phyloP scores from a whole-genome alignment of 2,329 filamentous ascomycete species.

The Cercospora zeina region DNA sequence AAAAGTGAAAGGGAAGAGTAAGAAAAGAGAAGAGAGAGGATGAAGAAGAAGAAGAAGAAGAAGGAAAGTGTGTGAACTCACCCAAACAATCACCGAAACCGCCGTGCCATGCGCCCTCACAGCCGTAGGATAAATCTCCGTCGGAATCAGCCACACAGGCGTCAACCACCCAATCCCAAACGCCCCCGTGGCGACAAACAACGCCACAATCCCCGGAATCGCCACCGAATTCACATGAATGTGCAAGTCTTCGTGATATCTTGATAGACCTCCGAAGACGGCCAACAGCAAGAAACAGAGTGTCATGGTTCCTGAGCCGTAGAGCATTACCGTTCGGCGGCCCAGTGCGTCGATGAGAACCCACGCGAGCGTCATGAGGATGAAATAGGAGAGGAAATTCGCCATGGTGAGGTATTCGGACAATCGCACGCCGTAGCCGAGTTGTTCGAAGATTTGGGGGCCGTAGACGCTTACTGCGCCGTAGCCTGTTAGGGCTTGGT shows the following conservation, averaged over 20 bases:
- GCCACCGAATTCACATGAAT: conserved; percentile 49
- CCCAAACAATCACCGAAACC: conserved; percentile 57
- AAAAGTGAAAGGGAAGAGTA: too few relatives aligned
- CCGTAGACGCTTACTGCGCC: conserved; percentile 62
- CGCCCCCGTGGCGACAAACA: conserved; percentile 60
- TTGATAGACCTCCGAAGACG: conserved; percentile 53
- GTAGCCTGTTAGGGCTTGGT: conserved; percentile 58
- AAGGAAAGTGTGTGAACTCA: background rate
- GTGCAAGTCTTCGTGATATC: conserved; percentile 42
- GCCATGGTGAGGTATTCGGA: conserved; percentile 60
- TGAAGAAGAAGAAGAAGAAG: too few relatives aligned
- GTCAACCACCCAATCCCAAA: conserved; percentile 63
- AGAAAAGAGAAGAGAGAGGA: too few relatives aligned
- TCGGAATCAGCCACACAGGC: conserved; percentile 61
- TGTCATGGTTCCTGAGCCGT: conserved; percentile 53
- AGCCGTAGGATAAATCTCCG: conserved; percentile 59
- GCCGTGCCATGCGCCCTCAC: conserved; percentile 58
- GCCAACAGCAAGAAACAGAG: conserved; percentile 55
- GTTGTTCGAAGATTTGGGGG: conserved; percentile 63
- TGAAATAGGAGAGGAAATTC: conserved; percentile 63
- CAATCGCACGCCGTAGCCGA: conserved; percentile 54
- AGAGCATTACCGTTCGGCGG: conserved; percentile 55
- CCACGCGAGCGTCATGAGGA: conserved; percentile 64
- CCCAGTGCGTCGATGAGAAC: conserved; percentile 59
- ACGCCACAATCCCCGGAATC: conserved; percentile 53